phyloP scores from a whole-genome alignment of 768 basidiomycete species.

The Amanita polypyramis region DNA sequence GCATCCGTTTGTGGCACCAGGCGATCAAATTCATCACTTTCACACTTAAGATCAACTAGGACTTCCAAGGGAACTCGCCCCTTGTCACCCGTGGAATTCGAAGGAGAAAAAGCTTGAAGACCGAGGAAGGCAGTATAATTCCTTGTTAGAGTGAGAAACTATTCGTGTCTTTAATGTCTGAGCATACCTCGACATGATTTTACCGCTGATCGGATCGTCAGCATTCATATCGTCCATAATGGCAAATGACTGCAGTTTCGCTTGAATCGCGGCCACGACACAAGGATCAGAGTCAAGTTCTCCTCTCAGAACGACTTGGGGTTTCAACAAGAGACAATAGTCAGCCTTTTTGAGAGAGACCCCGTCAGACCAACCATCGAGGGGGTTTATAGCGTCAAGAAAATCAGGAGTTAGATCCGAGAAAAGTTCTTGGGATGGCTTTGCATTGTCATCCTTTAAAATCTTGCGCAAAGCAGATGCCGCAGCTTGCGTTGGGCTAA shows the following conservation, averaged over 20 bases:
- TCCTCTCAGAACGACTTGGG: constrained; percentile 76
- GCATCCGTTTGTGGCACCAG: constrained; percentile 85
- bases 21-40: constrained; percentile 76
- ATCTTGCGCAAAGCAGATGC: constrained; percentile 58
- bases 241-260: constrained; percentile 65
- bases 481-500: constrained; percentile 52
- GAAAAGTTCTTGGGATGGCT: constrained; percentile 32
- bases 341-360: constrained; percentile 62
- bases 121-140: constrained; percentile 72
- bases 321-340: constrained; percentile 81
- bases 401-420: constrained; percentile 19
- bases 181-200: constrained; percentile 75
- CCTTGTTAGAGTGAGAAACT: constrained; percentile 25
- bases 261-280: constrained; percentile 71
- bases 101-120: constrained; percentile 82
- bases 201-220: constrained; percentile 78
- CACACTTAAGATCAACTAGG: constrained; percentile 74
- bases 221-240: constrained; percentile 73
- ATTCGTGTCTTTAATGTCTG: neutral
- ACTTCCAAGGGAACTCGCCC: constrained; percentile 83
- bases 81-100: constrained; percentile 27
- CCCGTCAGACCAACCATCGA: constrained; percentile 65
- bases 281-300: constrained; percentile 43
- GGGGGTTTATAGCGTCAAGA: constrained; percentile 37
- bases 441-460: constrained; percentile 40